Evolutionary conservation across 805 yeast species (phyloP).

Genomic region (Schwanniomyces pseudopolymorphus): DNA sequence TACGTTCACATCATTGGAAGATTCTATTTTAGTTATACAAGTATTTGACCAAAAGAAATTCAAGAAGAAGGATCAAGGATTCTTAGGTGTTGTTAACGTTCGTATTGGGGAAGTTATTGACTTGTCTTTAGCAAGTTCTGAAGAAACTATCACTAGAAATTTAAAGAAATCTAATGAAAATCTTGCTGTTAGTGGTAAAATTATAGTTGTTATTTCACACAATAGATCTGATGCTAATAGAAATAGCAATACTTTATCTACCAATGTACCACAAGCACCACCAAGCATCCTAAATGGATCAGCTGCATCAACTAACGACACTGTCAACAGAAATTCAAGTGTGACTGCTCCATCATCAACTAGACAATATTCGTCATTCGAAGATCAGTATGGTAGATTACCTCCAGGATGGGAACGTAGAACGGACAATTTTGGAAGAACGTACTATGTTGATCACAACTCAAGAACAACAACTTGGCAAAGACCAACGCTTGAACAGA

Average conservation of each 20-base stretch:
- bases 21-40: constrained; percentile 85
- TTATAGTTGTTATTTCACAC: constrained; percentile 73
- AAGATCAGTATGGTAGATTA: constrained; percentile 92
- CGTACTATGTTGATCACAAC: constrained; percentile 97
- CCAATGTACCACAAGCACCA: constrained; percentile 20
- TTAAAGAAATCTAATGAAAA: constrained; percentile 89
- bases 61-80: constrained; percentile 98
- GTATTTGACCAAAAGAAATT: constrained; percentile 97
- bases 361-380: constrained; percentile 87
- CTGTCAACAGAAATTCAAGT: constrained; percentile 8
- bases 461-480: constrained; percentile 99
- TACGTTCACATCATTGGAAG: constrained; percentile 72
- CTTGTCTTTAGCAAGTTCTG: constrained; percentile 47
- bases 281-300: constrained; percentile 8
- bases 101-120: constrained; percentile 88
- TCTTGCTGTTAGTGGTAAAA: constrained; percentile 88
- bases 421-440: constrained; percentile 95
- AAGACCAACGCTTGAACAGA: constrained; percentile 82
- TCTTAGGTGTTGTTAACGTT: constrained; percentile 91
- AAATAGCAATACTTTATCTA: constrained; percentile 8
- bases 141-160: constrained; percentile 91
- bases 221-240: constrained; percentile 11
- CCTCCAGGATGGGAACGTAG: constrained; percentile 99
- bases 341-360: constrained; percentile 15
- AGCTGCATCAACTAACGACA: constrained; percentile 12